Conservation (phyloP, 257 asterid species). For the Lithospermum erythrorhizon region DNA sequence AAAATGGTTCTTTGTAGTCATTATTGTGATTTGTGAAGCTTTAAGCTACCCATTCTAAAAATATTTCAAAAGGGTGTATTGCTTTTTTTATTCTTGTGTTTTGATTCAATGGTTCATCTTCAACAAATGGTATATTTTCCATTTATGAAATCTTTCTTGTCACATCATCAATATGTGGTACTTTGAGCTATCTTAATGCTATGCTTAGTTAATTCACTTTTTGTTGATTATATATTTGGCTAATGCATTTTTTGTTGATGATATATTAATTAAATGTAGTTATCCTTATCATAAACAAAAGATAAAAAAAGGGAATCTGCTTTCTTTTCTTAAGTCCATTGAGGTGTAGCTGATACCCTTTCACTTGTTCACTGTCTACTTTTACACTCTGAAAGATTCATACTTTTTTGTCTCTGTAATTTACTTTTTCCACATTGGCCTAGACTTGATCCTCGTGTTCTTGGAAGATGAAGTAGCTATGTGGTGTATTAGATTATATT, state of each 20-base stretch:
- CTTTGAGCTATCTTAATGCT: no score
- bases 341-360: slow-evolving; percentile 60
- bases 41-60: slow-evolving; percentile 7
- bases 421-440: slow-evolving; percentile 30
- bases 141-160: neutral
- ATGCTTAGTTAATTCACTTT: no score
- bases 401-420: slow-evolving; percentile 9
- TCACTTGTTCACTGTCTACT: slow-evolving; percentile 37
- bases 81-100: neutral
- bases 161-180: neutral
- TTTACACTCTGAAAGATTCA: slow-evolving; percentile 53
- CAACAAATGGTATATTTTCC: neutral
- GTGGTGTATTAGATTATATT: neutral
- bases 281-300: neutral
- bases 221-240: neutral
- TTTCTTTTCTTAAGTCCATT: slow-evolving; percentile 44
- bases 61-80: slow-evolving; percentile 36
- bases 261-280: neutral
- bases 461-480: slow-evolving; percentile 29
- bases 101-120: neutral
- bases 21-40: slow-evolving; percentile 14
- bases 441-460: slow-evolving; percentile 46
- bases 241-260: neutral
- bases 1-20: neutral
- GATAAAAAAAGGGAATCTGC: slow-evolving; percentile 74